Conservation (phyloP, 805 yeast genomes). For the Saturnispora kantuleensis region DNA sequence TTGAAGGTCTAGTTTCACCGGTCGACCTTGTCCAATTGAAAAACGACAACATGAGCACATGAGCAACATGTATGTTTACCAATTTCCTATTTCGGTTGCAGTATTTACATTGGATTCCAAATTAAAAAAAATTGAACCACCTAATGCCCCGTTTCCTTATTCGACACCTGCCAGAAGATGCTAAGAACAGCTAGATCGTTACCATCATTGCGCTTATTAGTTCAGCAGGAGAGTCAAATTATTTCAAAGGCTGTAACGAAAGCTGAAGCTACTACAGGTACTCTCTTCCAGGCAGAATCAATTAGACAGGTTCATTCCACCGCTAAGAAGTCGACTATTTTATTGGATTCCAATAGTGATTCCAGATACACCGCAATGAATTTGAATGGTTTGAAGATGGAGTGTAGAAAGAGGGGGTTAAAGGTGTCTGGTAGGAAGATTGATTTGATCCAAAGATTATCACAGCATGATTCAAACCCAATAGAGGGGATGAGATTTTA, state of each 20-base stretch:
- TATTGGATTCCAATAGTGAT: constrained; percentile 19
- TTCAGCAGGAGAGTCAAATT: constrained; percentile 17
- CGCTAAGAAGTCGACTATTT: constrained; percentile 23
- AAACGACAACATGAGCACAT: neutral
- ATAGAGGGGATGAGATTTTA: constrained; percentile 8
- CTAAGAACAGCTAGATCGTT: constrained; percentile 28
- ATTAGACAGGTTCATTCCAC: constrained; percentile 28
- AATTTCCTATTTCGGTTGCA: constrained; percentile 1
- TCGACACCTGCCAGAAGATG: constrained; percentile 12
- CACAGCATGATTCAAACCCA: constrained; percentile 9
- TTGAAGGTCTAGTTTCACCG: neutral
- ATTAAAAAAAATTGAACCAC: neutral
- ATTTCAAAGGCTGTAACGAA: neutral
- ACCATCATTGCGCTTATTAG: constrained; percentile 24
- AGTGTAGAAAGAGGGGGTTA: constrained; percentile 51
- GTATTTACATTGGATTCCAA: neutral
- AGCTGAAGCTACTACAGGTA: constrained; percentile 8
- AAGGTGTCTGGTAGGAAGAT: constrained; percentile 52
- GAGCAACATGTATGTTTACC: constrained; percentile 2
- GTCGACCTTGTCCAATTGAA: neutral
- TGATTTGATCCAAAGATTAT: constrained; percentile 38
- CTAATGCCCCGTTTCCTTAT: neutral
- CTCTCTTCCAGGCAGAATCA: constrained; percentile 12
- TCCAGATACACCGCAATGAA: constrained; percentile 34
- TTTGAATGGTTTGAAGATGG: constrained; percentile 43